A percentile compares a stretch with the other conserved stretches of the same genome.
Evolutionary conservation across 148 eudicot species (phyloP).

Genomic region (Arbutus unedo): DNA sequence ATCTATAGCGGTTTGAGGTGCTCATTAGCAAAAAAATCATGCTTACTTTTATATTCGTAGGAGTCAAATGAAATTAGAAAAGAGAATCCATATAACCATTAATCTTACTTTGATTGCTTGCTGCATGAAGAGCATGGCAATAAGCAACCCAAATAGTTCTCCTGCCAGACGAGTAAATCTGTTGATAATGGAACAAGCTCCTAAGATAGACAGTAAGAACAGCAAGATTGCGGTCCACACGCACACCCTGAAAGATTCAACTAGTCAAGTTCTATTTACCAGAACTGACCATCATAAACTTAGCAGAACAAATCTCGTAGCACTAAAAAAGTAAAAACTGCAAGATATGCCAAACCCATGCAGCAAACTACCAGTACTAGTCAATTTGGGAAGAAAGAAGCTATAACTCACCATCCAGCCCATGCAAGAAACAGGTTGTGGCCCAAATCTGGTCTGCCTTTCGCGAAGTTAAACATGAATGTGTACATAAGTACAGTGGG

Average conservation of each 20-base stretch:
- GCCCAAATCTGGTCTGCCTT: slow-evolving; percentile 81
- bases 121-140: slow-evolving; percentile 99
- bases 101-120: slow-evolving; percentile 89
- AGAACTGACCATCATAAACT: slow-evolving; percentile 8
- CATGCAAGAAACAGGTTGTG: slow-evolving; percentile 84
- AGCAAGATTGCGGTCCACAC: slow-evolving; percentile 95
- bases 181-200: slow-evolving; percentile 96
- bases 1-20: background rate
- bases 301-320: background rate
- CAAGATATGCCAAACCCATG: background rate
- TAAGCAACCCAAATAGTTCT: slow-evolving; percentile 91
- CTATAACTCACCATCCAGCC: slow-evolving; percentile 80
- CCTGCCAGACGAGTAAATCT: slow-evolving; percentile 96
- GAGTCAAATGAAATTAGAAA: background rate
- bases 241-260: slow-evolving; percentile 70
- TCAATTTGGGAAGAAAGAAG: background rate
- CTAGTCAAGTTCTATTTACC: background rate
- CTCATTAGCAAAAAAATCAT: too few relatives aligned
- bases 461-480: slow-evolving; percentile 94
- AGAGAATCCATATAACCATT: background rate
- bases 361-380: background rate
- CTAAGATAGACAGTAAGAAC: slow-evolving; percentile 77
- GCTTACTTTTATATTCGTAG: background rate
- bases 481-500: slow-evolving; percentile 98
- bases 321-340: background rate